A percentile compares a stretch with the other conserved stretches of the same genome.
Evolutionary conservation across 225 moss, liverwort and hornwort species (phyloP).

Genomic region (Pseudisothecium myosuroides): DNA sequence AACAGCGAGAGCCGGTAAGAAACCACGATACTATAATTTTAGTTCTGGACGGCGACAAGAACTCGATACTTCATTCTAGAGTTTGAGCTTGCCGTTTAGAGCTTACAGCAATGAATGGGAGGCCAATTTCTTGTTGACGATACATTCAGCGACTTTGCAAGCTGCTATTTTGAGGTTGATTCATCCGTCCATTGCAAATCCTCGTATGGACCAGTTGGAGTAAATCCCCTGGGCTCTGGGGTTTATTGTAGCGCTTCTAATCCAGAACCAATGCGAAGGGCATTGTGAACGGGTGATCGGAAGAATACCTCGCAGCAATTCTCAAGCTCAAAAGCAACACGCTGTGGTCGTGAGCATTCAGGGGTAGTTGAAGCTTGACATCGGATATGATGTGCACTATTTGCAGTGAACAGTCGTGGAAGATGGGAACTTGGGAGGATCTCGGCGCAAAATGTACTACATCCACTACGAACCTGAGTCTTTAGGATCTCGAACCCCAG

Average conservation of each 20-base stretch:
- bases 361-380: not conserved
- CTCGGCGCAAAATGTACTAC: not conserved
- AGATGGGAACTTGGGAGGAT: not conserved
- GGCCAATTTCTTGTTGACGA: not conserved
- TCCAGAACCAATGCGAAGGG: not conserved
- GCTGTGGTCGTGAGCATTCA: not conserved
- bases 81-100: not conserved
- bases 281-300: not conserved
- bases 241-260: not conserved
- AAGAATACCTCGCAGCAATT: not conserved
- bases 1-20: not conserved
- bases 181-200: not conserved
- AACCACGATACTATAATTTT: not conserved
- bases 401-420: not conserved
- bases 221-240: not conserved
- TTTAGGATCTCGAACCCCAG: not conserved
- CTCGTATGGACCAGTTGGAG: not conserved
- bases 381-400: not conserved
- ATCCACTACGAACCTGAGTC: not conserved
- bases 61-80: not conserved
- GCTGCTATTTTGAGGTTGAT: not conserved
- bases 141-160: not conserved
- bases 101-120: not conserved
- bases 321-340: not conserved
- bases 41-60: not conserved